phyloP scores from a whole-genome alignment of 257 asterid species.

The Nicotiana noctiflora region DNA sequence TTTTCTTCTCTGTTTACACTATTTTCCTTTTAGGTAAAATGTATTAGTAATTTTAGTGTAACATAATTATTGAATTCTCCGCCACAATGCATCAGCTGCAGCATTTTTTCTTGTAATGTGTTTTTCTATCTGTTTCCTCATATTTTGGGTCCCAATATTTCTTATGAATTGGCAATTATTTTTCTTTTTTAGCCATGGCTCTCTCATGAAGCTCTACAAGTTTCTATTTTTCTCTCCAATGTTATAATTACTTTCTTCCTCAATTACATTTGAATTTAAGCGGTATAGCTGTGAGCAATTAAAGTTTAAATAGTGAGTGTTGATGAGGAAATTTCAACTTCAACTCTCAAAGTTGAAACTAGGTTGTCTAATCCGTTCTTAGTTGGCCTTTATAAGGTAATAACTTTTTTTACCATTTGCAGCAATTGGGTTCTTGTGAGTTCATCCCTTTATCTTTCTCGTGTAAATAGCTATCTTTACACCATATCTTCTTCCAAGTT shows the following conservation, averaged over 20 bases:
- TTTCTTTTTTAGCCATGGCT: background rate
- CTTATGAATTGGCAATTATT: background rate
- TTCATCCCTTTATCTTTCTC: background rate
- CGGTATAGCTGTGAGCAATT: background rate
- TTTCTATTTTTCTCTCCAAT: background rate
- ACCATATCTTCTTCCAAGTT: background rate
- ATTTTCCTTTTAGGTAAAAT: background rate
- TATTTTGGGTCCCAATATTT: background rate
- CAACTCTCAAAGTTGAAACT: background rate
- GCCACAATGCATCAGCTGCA: background rate
- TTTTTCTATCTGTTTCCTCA: background rate
- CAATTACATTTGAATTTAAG: background rate
- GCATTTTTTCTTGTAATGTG: background rate
- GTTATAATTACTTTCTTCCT: background rate
- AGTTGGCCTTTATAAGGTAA: background rate
- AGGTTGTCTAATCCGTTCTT: background rate
- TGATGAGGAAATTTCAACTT: background rate
- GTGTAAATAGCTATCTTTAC: background rate
- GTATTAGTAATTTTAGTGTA: background rate
- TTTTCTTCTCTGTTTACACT: constrained; percentile 2
- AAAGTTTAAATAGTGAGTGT: background rate
- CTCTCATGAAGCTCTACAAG: background rate
- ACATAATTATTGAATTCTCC: background rate
- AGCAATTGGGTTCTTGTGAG: background rate
- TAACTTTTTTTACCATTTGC: background rate